These are phyloP conservation scores for Diaporthe eres DNA, from an alignment of 2,329 filamentous ascomycete genomes.

Conservation along the genomic window DNA sequence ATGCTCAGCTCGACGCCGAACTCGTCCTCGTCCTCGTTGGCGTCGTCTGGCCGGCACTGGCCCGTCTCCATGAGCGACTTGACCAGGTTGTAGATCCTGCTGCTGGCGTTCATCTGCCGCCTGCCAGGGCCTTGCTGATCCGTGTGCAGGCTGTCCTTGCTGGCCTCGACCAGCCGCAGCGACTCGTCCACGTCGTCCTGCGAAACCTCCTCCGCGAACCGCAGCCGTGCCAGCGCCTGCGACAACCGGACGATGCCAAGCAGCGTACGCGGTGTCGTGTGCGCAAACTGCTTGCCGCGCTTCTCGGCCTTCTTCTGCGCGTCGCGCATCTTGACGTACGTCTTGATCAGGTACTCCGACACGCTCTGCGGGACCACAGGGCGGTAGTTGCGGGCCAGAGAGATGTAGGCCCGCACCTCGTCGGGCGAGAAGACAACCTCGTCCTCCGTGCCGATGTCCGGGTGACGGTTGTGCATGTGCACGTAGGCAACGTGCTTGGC, in stretches of 20 bases:
- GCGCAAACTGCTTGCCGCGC: slow-evolving; percentile 91
- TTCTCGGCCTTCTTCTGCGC: slow-evolving; percentile 93
- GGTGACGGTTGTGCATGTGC: slow-evolving; percentile 96
- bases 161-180: slow-evolving; percentile 89
- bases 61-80: slow-evolving; percentile 88
- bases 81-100: slow-evolving; percentile 95
- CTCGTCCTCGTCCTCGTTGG: slow-evolving; percentile 68
- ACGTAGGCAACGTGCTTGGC: slow-evolving; percentile 96
- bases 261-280: slow-evolving; percentile 94
- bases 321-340: slow-evolving; percentile 94
- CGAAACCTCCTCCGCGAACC: slow-evolving; percentile 87
- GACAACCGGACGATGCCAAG: slow-evolving; percentile 93
- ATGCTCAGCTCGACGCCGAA: slow-evolving; percentile 81
- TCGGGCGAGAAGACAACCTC: slow-evolving; percentile 87
- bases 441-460: slow-evolving; percentile 72
- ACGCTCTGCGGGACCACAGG: slow-evolving; percentile 88
- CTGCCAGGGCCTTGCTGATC: slow-evolving; percentile 69
- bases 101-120: slow-evolving; percentile 83
- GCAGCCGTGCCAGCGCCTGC: slow-evolving; percentile 91
- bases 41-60: slow-evolving; percentile 82
- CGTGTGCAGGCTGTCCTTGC: slow-evolving; percentile 89
- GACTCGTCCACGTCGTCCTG: slow-evolving; percentile 97
- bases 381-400: slow-evolving; percentile 89
- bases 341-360: slow-evolving; percentile 96
- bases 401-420: slow-evolving; percentile 96